Percentiles rank a stretch among this genome's conserved stretches.
phyloP scores from a whole-genome alignment of 345 rosid species.

The Aquilaria sinensis region DNA sequence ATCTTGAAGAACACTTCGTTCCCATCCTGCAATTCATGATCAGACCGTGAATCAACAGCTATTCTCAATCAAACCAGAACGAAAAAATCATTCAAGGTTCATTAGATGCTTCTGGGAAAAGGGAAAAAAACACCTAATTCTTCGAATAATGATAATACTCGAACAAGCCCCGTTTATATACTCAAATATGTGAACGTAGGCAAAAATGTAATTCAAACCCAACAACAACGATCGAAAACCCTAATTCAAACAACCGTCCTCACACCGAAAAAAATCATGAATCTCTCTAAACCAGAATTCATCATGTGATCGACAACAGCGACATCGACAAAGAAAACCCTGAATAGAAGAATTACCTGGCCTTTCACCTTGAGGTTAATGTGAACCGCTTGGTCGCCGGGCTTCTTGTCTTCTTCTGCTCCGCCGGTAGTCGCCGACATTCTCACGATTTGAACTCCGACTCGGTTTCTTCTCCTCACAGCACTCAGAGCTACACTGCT shows the following conservation, averaged over 20 bases:
- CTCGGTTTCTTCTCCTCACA: too few species aligned
- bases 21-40: slow-evolving; percentile 49
- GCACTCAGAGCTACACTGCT: too few species aligned
- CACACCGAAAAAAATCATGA: background rate
- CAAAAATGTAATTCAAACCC: background rate
- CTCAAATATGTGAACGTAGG: too few species aligned
- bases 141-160: background rate
- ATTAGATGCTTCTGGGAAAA: background rate
- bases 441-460: background rate
- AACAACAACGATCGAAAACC: background rate
- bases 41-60: background rate
- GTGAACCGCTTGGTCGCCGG: slow-evolving; percentile 43
- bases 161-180: background rate
- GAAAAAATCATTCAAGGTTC: too few species aligned
- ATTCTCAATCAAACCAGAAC: too few species aligned
- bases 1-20: slow-evolving; percentile 89
- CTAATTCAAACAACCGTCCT: too few species aligned
- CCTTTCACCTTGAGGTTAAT: slow-evolving; percentile 80
- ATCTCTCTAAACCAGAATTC: too few species aligned
- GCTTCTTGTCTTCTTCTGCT: slow-evolving; percentile 68
- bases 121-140: too few species aligned
- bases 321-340: background rate
- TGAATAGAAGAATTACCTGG: slow-evolving; percentile 28
- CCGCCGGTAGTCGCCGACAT: slow-evolving; percentile 45
- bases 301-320: too few species aligned